Evolutionary conservation across 768 basidiomycete genomes (phyloP).

Genomic region (Boletus bicolor): DNA sequence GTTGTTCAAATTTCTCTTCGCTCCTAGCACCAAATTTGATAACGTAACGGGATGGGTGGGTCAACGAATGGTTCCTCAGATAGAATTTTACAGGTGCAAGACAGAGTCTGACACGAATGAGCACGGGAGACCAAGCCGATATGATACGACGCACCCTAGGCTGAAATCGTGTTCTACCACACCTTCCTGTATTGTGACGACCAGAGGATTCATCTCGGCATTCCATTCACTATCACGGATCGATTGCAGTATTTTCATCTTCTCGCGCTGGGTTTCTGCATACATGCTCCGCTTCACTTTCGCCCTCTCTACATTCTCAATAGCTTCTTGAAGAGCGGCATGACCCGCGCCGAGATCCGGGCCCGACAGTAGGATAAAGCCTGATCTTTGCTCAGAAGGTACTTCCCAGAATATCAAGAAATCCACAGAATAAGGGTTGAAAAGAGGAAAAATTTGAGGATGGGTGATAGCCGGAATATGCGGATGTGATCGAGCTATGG

Average conservation of each 20-base stretch:
- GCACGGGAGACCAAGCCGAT: background rate
- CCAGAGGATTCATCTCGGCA: conserved; percentile 70
- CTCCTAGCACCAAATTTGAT: conserved; percentile 43
- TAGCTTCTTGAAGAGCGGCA: conserved; percentile 57
- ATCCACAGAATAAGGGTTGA: conserved; percentile 70
- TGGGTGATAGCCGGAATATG: conserved; percentile 54
- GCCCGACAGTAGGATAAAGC: conserved; percentile 57
- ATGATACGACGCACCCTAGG: conserved; percentile 51
- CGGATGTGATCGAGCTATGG: conserved; percentile 42
- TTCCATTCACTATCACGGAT: conserved; percentile 76
- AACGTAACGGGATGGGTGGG: conserved; percentile 54
- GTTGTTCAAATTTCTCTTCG: conserved; percentile 21
- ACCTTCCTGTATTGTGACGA: conserved; percentile 47
- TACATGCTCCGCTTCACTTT: conserved; percentile 85
- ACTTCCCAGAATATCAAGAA: conserved; percentile 76
- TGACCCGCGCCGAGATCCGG: conserved; percentile 66
- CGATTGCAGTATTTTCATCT: conserved; percentile 59
- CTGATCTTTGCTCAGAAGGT: conserved; percentile 54
- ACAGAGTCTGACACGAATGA: conserved; percentile 46
- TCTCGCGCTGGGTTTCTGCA: conserved; percentile 82
- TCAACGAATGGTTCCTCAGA: conserved; percentile 71
- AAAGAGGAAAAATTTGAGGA: conserved; percentile 72
- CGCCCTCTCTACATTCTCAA: conserved; percentile 55
- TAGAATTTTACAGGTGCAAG: conserved; percentile 50
- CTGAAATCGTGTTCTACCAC: conserved; percentile 62